Percentiles rank a stretch among this genome's conserved stretches.
Evolutionary conservation across 2,329 filamentous ascomycete species (phyloP).

Genomic region (Kalaharituber pfeilii): DNA sequence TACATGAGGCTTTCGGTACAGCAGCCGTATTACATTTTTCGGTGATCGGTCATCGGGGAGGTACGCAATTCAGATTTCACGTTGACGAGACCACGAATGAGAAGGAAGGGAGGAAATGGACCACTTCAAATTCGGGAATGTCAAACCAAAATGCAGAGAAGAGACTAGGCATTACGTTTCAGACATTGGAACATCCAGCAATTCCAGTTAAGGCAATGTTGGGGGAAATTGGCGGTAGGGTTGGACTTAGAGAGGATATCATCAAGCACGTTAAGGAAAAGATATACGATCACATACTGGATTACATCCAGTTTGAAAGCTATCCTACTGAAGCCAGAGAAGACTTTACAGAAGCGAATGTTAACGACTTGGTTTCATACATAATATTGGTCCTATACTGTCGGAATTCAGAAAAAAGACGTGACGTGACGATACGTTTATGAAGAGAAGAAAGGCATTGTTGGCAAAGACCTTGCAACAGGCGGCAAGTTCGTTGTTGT

Average conservation of each 20-base stretch:
- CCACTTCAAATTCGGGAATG: constrained; percentile 1
- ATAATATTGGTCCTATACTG: constrained; percentile 2
- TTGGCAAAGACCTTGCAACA: too few relatives aligned
- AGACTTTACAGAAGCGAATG: constrained; percentile 1
- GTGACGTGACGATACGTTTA: too few relatives aligned
- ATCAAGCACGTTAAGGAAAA: constrained; percentile 7
- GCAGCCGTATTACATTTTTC: too few relatives aligned
- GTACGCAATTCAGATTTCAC: too few relatives aligned
- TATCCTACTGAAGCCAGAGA: constrained; percentile 3
- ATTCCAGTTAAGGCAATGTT: constrained; percentile 1
- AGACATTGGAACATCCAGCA: constrained; percentile 1
- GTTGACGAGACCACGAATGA: too few relatives aligned
- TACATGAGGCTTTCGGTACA: too few relatives aligned
- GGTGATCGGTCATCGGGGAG: too few relatives aligned
- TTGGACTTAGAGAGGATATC: neutral
- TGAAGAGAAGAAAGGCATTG: too few relatives aligned
- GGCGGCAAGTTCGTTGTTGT: too few relatives aligned
- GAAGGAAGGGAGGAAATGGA: too few relatives aligned
- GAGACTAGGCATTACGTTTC: neutral
- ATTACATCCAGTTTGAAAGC: constrained; percentile 7
- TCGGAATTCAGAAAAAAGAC: constrained; percentile 1
- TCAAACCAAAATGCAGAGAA: neutral
- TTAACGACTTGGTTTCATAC: neutral
- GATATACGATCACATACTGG: constrained; percentile 8
- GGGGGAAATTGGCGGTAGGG: neutral